phyloP scores from a whole-genome alignment of 2,329 filamentous ascomycete species.

The Aspergillus ustus region DNA sequence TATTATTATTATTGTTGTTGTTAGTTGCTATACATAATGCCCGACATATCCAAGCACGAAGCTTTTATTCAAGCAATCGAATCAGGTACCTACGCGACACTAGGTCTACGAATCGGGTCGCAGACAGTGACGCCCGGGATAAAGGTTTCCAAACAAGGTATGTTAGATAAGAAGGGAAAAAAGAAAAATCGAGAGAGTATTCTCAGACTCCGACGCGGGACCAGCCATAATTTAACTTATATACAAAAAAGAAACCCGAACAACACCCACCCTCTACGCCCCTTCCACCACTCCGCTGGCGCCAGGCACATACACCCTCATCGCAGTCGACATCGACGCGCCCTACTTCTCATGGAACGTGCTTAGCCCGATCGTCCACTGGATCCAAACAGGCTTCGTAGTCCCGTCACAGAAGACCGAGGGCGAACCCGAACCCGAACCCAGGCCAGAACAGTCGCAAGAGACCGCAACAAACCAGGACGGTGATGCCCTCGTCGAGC shows the following conservation, averaged over 20 bases:
- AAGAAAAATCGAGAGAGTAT: no score
- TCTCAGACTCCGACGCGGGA: no score
- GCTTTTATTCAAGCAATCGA: not conserved
- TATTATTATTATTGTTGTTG: no score
- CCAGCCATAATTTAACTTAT: no score
- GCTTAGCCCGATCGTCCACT: constrained; percentile 3
- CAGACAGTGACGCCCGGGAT: not conserved
- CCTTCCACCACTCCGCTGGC: not conserved
- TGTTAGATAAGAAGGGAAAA: not conserved
- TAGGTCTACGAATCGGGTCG: not conserved
- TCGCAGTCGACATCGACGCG: constrained; percentile 3
- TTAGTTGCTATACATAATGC: not conserved
- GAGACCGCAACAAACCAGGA: not conserved
- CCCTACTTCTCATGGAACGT: constrained; percentile 2
- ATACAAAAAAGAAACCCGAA: not conserved
- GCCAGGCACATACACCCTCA: not conserved
- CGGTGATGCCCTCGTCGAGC: not conserved
- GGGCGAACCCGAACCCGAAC: no score
- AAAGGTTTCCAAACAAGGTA: not conserved
- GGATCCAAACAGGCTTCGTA: not conserved
- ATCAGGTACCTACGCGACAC: not conserved
- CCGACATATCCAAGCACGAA: not conserved
- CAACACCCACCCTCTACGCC: not conserved
- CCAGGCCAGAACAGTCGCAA: no score
- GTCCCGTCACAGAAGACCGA: not conserved